Conservation (phyloP, 495 filamentous ascomycete genomes). For the Penicillium turbatum region DNA sequence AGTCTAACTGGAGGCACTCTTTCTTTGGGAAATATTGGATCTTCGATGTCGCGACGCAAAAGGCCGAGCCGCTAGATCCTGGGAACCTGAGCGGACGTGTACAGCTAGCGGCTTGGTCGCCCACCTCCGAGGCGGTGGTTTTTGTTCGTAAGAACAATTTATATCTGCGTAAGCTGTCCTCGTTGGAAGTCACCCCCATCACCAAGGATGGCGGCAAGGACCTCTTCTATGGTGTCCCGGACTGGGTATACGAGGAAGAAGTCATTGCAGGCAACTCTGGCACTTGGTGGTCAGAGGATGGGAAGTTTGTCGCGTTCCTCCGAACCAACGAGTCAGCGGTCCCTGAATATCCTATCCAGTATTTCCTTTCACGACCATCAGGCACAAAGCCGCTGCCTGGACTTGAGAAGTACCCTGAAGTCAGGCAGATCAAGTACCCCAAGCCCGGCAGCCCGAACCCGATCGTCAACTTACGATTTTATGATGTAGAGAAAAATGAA, state of each 20-base stretch:
- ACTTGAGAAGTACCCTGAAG: conserved; percentile 86
- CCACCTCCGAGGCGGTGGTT: conserved; percentile 74
- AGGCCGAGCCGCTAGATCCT: conserved; percentile 72
- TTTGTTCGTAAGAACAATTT: conserved; percentile 89
- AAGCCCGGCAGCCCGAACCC: conserved; percentile 95
- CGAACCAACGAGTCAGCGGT: conserved; percentile 90
- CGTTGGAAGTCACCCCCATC: conserved; percentile 59
- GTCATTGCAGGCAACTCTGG: conserved; percentile 76
- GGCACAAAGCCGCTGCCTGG: conserved; percentile 65
- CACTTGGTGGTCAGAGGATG: conserved; percentile 92
- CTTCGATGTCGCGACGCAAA: conserved; percentile 83
- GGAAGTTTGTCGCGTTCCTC: conserved; percentile 82
- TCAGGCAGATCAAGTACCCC: conserved; percentile 90
- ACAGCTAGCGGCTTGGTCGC: conserved; percentile 88
- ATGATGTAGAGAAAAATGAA: conserved; percentile 75
- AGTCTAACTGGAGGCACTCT: conserved; percentile 85
- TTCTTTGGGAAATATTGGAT: conserved; percentile 85
- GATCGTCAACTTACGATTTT: conserved; percentile 80
- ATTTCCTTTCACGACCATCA: conserved; percentile 84
- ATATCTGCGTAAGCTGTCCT: conserved; percentile 67
- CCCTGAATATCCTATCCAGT: conserved; percentile 90
- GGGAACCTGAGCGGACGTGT: conserved; percentile 59
- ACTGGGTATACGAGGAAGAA: conserved; percentile 99
- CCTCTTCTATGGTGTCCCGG: conserved; percentile 93
- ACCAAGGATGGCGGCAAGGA: conserved; percentile 82